A percentile compares a stretch with the other conserved stretches of the same genome.
These are phyloP conservation scores for Pythium periplocum DNA, from an alignment of 352 stramenopile species.

Conservation along the genomic window DNA sequence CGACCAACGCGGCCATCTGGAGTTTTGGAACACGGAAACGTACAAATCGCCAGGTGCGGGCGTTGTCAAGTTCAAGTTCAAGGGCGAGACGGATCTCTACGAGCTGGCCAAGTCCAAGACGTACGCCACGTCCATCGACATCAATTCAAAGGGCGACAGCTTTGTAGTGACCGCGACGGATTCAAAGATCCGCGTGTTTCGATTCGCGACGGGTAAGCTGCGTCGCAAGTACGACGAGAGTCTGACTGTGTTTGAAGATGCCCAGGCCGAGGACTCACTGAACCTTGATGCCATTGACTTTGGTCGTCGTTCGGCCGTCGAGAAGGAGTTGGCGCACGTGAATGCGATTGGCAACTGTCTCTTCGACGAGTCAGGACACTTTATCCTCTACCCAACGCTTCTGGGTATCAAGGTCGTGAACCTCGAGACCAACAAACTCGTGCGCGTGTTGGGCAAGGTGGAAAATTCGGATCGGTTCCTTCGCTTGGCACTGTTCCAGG, in stretches of 20 bases:
- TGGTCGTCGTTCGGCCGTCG: slow-evolving; percentile 76
- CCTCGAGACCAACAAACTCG: slow-evolving; percentile 91
- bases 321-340: slow-evolving; percentile 67
- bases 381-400: slow-evolving; percentile 94
- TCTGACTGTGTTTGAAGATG: slow-evolving; percentile 85
- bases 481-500: slow-evolving; percentile 91
- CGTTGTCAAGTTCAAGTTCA: slow-evolving; percentile 84
- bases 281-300: slow-evolving; percentile 88
- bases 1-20: slow-evolving; percentile 90
- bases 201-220: slow-evolving; percentile 85
- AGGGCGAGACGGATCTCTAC: slow-evolving; percentile 97
- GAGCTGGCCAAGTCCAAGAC: slow-evolving; percentile 92
- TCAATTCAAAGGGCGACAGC: slow-evolving; percentile 52
- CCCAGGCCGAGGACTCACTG: slow-evolving; percentile 60
- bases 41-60: slow-evolving; percentile 39
- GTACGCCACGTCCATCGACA: slow-evolving; percentile 66
- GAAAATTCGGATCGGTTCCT: slow-evolving; percentile 97
- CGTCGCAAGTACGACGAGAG: slow-evolving; percentile 88
- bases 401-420: slow-evolving; percentile 97
- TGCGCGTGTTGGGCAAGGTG: slow-evolving; percentile 90
- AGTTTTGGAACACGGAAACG: slow-evolving; percentile 90
- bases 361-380: slow-evolving; percentile 96
- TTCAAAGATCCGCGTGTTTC: slow-evolving; percentile 87
- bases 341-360: slow-evolving; percentile 72
- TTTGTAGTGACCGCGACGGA: slow-evolving; percentile 90